Conservation (phyloP, 2,329 filamentous ascomycete genomes). For the Aspergillus sp. region DNA sequence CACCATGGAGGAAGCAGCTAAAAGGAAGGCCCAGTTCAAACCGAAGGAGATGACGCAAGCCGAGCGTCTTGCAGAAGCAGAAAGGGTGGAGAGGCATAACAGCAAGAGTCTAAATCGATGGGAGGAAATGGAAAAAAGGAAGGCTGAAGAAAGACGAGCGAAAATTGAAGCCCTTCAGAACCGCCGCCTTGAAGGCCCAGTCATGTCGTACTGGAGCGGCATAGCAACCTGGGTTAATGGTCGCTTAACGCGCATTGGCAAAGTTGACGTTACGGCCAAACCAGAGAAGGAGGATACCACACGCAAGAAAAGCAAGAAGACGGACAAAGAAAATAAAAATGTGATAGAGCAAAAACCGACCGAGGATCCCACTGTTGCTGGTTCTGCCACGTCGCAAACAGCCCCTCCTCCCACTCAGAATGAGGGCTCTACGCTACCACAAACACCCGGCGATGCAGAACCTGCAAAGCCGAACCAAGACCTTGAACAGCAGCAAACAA, state of each 20-base stretch:
- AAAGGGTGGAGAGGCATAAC: constrained; percentile 80
- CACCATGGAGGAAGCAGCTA: constrained; percentile 63
- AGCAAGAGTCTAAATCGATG: constrained; percentile 87
- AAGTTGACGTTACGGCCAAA: constrained; percentile 51
- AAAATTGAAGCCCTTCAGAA: constrained; percentile 87
- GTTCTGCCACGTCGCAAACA: constrained; percentile 10
- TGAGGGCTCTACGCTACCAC: constrained; percentile 8
- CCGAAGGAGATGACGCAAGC: constrained; percentile 84
- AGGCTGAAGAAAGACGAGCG: constrained; percentile 78
- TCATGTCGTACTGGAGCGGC: constrained; percentile 94
- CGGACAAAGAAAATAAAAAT: constrained; percentile 31
- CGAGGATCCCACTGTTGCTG: constrained; percentile 14
- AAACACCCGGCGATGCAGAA: constrained; percentile 12
- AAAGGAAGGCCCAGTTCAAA: constrained; percentile 69
- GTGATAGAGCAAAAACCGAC: constrained; percentile 22
- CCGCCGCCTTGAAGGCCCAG: constrained; percentile 81
- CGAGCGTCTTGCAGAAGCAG: constrained; percentile 79
- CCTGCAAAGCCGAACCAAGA: constrained; percentile 14
- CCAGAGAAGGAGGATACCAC: constrained; percentile 52
- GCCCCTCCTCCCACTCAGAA: constrained; percentile 8
- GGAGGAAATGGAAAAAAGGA: constrained; percentile 88
- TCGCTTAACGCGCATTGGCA: constrained; percentile 70
- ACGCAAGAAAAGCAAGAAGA: constrained; percentile 36
- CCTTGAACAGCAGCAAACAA: constrained; percentile 5
- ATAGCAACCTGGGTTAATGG: constrained; percentile 77